Conservation (phyloP, 1,284 basidiomycete species). For the Leccinum solheimii region DNA sequence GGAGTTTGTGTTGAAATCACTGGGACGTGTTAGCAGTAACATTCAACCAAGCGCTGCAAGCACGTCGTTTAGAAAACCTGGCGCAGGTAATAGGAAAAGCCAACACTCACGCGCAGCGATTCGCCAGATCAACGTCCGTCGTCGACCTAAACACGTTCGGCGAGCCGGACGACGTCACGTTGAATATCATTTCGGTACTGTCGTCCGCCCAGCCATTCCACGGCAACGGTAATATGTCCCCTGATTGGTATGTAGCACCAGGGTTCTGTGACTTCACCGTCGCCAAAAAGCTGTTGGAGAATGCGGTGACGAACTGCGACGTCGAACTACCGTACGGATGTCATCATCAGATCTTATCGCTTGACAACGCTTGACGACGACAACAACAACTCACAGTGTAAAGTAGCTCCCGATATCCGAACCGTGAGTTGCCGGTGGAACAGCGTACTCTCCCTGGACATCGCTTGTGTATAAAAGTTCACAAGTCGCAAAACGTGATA, state of each 20-base stretch:
- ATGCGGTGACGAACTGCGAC: constrained; percentile 22
- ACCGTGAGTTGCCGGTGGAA: constrained; percentile 7
- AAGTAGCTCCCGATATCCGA: constrained; percentile 4
- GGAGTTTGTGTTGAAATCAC: neutral
- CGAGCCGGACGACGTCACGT: constrained; percentile 7
- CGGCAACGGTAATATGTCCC: constrained; percentile 16
- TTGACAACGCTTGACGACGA: neutral
- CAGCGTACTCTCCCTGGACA: constrained; percentile 12
- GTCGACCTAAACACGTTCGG: constrained; percentile 4
- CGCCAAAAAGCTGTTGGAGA: constrained; percentile 27
- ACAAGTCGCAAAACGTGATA: neutral
- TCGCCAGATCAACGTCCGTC: constrained; percentile 10
- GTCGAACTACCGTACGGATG: constrained; percentile 15
- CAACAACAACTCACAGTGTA: neutral
- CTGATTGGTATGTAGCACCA: constrained; percentile 11
- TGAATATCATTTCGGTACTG: constrained; percentile 14
- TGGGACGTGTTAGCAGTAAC: constrained; percentile 13
- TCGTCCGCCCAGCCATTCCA: constrained; percentile 18
- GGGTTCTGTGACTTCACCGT: constrained; percentile 20
- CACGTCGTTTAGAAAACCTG: constrained; percentile 2
- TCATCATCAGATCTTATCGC: neutral
- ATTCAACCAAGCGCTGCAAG: constrained; percentile 15
- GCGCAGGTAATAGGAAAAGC: neutral
- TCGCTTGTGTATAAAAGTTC: neutral
- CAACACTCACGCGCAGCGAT: constrained; percentile 27